Evolutionary conservation across 306 rosid genomes (phyloP).

Genomic region (Clitoria ternatea): DNA sequence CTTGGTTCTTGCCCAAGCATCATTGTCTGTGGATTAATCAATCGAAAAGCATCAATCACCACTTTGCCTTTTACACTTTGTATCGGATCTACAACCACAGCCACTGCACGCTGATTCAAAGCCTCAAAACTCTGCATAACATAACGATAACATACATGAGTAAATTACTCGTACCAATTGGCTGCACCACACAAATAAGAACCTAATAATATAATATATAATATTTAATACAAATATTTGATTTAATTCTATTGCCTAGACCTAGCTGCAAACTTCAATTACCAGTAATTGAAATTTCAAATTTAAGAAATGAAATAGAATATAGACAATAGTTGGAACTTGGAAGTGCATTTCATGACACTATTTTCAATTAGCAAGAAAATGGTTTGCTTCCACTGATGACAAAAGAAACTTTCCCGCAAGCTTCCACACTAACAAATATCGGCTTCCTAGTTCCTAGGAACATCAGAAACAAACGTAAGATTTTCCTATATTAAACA

Average conservation of each 20-base stretch:
- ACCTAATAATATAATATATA: no score
- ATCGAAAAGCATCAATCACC: constrained; percentile 91
- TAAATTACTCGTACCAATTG: neutral
- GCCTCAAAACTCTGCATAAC: constrained; percentile 84
- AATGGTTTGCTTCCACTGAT: neutral
- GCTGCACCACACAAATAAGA: neutral
- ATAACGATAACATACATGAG: neutral
- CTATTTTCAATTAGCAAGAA: constrained; percentile 19
- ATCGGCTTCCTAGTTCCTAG: neutral
- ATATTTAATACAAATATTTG: neutral
- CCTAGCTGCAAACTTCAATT: neutral
- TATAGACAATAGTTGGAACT: constrained; percentile 16
- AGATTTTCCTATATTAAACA: neutral
- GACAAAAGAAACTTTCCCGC: neutral
- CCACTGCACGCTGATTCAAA: constrained; percentile 91
- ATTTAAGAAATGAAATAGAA: no score
- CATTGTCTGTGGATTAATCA: constrained; percentile 94
- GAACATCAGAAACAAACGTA: neutral
- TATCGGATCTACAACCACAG: constrained; percentile 94
- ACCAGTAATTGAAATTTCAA: neutral
- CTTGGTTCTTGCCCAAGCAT: constrained; percentile 99
- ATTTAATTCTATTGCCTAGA: neutral
- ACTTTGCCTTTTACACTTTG: constrained; percentile 97
- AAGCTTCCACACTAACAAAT: neutral
- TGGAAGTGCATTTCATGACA: neutral